Percentiles rank a stretch among this genome's conserved stretches.
These are phyloP conservation scores for Blepharisma undulans DNA, from an alignment of 169 alveolate species.

Conservation along the genomic window DNA sequence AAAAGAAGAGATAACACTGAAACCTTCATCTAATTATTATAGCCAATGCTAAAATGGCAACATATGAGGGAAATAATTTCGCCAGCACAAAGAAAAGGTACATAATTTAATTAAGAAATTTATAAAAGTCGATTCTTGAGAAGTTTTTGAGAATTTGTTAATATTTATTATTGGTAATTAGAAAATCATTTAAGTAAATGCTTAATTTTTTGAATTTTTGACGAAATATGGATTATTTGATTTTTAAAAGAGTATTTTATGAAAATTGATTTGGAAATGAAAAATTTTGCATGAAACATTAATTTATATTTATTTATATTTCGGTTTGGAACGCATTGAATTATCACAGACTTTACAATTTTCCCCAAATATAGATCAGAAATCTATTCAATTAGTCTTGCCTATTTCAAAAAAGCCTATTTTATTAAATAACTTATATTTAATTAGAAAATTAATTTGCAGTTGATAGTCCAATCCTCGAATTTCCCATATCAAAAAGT, in stretches of 20 bases:
- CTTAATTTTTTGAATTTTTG: too few relatives aligned
- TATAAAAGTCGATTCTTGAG: background rate
- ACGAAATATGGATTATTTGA: background rate
- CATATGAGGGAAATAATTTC: background rate
- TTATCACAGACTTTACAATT: too few relatives aligned
- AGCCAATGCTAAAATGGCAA: background rate
- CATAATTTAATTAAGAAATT: background rate
- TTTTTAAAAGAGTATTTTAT: too few relatives aligned
- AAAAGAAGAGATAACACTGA: background rate
- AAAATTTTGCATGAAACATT: too few relatives aligned
- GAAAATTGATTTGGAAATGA: background rate
- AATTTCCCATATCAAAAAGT: constrained; percentile 63
- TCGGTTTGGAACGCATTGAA: too few relatives aligned
- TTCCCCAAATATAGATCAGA: too few relatives aligned
- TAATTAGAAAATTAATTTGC: background rate
- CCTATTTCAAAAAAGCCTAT: too few relatives aligned
- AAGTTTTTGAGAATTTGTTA: background rate
- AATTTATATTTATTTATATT: too few relatives aligned
- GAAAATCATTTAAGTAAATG: too few relatives aligned
- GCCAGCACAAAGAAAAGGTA: background rate
- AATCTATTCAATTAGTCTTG: too few relatives aligned
- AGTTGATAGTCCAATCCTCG: constrained; percentile 61
- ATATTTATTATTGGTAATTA: too few relatives aligned
- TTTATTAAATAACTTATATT: too few relatives aligned
- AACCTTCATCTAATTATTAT: constrained; percentile 9